Evolutionary conservation across 352 stramenopile genomes (phyloP).

Genomic region (Saprolegnia diclina): DNA sequence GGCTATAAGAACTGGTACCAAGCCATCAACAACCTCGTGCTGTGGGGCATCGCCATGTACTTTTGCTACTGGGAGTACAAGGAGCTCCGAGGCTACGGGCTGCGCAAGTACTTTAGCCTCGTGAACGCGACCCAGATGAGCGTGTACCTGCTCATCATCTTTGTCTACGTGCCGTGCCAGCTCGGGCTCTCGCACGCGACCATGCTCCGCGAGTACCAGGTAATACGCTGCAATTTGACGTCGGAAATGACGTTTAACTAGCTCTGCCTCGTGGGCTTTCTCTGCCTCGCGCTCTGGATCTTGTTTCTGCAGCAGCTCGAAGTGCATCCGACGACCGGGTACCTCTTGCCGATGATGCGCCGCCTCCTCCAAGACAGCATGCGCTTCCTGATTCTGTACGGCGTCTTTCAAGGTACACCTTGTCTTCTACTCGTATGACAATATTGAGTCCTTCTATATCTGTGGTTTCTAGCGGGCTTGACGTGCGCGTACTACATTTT

Average conservation of each 20-base stretch:
- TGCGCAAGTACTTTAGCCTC: constrained; percentile 16
- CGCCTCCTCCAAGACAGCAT: constrained; percentile 65
- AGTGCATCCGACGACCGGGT: constrained; percentile 45
- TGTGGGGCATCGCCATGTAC: constrained; percentile 16
- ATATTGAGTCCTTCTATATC: not conserved
- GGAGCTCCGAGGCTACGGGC: constrained; percentile 22
- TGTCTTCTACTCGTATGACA: not conserved
- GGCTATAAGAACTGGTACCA: constrained; percentile 18
- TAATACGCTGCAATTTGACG: too few species aligned
- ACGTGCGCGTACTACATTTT: constrained; percentile 68
- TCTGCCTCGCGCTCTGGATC: constrained; percentile 59
- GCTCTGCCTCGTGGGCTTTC: constrained; percentile 46
- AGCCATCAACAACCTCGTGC: constrained; percentile 12
- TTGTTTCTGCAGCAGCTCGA: constrained; percentile 67
- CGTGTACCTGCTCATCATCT: constrained; percentile 14
- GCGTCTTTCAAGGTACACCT: constrained; percentile 38
- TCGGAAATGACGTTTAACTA: not conserved
- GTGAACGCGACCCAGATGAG: constrained; percentile 21
- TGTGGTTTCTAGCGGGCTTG: constrained; percentile 41
- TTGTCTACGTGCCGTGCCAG: constrained; percentile 25
- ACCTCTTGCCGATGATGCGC: constrained; percentile 74
- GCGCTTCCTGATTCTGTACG: constrained; percentile 67
- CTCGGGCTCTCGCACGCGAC: constrained; percentile 3
- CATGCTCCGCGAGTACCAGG: constrained; percentile 6
- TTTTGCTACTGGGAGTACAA: constrained; percentile 26